phyloP scores from a whole-genome alignment of 352 stramenopile genomes.

The Pythium rhizo-oryzae region DNA sequence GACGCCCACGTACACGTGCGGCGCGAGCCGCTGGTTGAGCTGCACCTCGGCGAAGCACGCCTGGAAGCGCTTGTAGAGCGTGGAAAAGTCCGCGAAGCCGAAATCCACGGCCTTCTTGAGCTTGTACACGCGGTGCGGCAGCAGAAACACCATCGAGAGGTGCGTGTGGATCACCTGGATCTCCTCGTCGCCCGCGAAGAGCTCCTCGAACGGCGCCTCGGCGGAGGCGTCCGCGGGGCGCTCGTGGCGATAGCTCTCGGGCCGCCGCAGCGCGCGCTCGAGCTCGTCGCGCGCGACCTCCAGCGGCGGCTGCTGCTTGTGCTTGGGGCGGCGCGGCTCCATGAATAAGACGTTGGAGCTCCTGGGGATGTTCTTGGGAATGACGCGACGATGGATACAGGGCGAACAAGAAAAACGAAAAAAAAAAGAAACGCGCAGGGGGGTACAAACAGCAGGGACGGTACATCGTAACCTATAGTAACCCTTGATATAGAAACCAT shows the following conservation, averaged over 20 bases:
- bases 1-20: constrained; percentile 66
- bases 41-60: constrained; percentile 70
- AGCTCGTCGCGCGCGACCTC: constrained; percentile 45
- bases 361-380: background rate
- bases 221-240: constrained; percentile 21
- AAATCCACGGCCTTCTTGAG: constrained; percentile 79
- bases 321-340: constrained; percentile 65
- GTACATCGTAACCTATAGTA: too few relatives aligned
- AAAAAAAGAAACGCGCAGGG: too few relatives aligned
- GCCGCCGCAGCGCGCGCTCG: constrained; percentile 43
- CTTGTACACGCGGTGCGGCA: constrained; percentile 68
- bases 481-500: too few relatives aligned
- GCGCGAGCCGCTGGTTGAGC: constrained; percentile 70
- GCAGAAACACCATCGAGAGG: constrained; percentile 74
- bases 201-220: background rate
- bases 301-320: constrained; percentile 63
- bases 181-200: constrained; percentile 6
- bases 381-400: background rate
- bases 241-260: constrained; percentile 37
- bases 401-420: too few relatives aligned
- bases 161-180: constrained; percentile 66
- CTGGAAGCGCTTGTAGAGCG: constrained; percentile 74
- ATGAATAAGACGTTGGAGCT: constrained; percentile 29
- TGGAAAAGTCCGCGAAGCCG: constrained; percentile 74
- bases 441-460: too few relatives aligned